Base-by-base conservation (phyloP, 78 protist genomes). In the Planoprotostelium fungivorum region DNA sequence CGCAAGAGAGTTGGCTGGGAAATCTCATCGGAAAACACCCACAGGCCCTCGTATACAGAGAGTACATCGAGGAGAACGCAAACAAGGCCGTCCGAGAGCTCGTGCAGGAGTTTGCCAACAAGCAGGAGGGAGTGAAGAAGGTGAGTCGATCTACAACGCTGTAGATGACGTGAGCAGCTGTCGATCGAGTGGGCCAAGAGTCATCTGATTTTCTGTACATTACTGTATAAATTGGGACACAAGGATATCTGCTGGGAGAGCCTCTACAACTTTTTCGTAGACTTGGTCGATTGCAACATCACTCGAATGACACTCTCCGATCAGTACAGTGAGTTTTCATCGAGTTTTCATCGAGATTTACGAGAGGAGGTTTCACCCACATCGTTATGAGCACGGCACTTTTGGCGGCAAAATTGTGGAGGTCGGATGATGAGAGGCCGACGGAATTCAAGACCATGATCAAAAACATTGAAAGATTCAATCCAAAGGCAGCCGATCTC, bases 391-490 rank as follows among this genome's bases (percentile, higher is more conserved):
- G 88, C 86, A 88, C 88, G 92, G 23, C 90, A 23, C 88, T 88
- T 86, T 38, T 92, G n/a, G 94, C 94, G 10, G 73, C 90, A 23
- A 92, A 92, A 86, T 51, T 92, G 28, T 92, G 94, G 94, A 88
- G 87, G 1, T 36, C 38, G 0, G 94, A 92, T 28, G 91, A 89
- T 23, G 94, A 92, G 37, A 25, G 16, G 31, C 73, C 73, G 16
- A 51, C 73, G 16, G 73, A 51, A 51, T 51, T 51, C 73, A 51
- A 51, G 16, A 51, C 73, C 73, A 51, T 51, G 31, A 25, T 51
- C 5, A 5, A 16, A 16, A 51, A 51, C 16, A 51, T 51, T 51
- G 73, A 51, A 5, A 51, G 16, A 16, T 51, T 51, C 73, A 51
- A 51, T 16, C 16, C 73, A 25, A 51, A 51, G 16, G 73, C 73